These are phyloP conservation scores for Trichoderma harzianum DNA, from an alignment of 2,329 filamentous ascomycete genomes.

Conservation along the genomic window DNA sequence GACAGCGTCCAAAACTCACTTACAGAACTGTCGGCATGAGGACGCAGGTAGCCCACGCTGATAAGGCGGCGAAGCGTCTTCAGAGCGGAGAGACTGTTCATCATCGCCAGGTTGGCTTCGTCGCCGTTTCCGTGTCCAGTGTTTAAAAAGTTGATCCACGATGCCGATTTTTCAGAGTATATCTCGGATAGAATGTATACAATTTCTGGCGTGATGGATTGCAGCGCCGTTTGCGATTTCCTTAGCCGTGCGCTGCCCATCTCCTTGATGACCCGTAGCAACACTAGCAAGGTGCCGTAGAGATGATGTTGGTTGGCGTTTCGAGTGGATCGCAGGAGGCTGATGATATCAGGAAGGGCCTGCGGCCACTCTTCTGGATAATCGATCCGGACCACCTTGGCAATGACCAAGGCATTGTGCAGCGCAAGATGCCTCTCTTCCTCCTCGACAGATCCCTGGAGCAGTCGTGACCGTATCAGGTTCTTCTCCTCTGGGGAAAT, in stretches of 20 bases:
- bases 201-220: constrained; percentile 76
- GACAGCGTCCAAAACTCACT: constrained; percentile 77
- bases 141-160: constrained; percentile 63
- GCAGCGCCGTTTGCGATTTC: constrained; percentile 70
- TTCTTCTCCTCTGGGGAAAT: constrained; percentile 73
- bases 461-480: constrained; percentile 68
- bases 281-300: constrained; percentile 67
- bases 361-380: constrained; percentile 82
- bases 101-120: constrained; percentile 60
- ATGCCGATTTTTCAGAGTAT: constrained; percentile 69
- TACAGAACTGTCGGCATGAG: constrained; percentile 73
- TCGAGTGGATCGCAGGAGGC: constrained; percentile 53
- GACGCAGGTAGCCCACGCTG: constrained; percentile 77
- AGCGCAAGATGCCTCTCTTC: constrained; percentile 71
- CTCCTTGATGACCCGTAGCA: constrained; percentile 88
- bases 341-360: constrained; percentile 57
- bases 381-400: constrained; percentile 86
- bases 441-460: constrained; percentile 76
- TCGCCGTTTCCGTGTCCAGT: constrained; percentile 56
- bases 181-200: constrained; percentile 75
- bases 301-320: constrained; percentile 63
- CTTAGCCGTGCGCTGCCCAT: constrained; percentile 75
- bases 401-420: constrained; percentile 82
- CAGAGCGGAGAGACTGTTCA: constrained; percentile 73
- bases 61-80: constrained; percentile 78